Conservation (phyloP, 352 stramenopile species). For the Globisporangium acanthophoron region DNA sequence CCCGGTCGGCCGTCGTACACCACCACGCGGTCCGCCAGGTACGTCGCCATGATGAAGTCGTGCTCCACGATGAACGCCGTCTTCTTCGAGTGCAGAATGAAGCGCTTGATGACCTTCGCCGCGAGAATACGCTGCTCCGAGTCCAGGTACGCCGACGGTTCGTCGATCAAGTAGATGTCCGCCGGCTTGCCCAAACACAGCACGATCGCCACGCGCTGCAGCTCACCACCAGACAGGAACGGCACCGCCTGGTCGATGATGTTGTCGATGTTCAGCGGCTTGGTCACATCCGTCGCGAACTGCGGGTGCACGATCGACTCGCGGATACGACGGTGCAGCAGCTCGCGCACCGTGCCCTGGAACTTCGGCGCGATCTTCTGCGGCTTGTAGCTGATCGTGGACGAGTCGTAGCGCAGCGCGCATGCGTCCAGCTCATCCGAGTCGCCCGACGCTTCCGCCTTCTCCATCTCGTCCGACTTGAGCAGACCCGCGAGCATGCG, state of each 20-base stretch:
- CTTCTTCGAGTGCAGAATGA: conserved; percentile 99
- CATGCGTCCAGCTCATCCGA: conserved; percentile 70
- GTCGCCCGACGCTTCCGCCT: conserved; percentile 65
- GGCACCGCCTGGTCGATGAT: conserved; percentile 99
- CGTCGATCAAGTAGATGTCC: conserved; percentile 99
- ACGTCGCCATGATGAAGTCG: conserved; percentile 99
- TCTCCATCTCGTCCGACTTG: conserved; percentile 96
- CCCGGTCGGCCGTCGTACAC: conserved; percentile 95
- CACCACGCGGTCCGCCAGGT: conserved; percentile 96
- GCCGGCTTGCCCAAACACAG: conserved; percentile 97
- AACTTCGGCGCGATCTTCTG: conserved; percentile 98
- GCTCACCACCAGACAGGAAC: conserved; percentile 97
- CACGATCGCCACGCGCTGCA: conserved; percentile 98
- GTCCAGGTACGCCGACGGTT: conserved; percentile 99
- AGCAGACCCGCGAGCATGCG: conserved; percentile 98
- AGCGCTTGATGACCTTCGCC: conserved; percentile 99
- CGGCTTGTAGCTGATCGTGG: conserved; percentile 96
- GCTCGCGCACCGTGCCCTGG: conserved; percentile 94
- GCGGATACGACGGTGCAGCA: conserved; percentile 97
- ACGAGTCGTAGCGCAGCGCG: conserved; percentile 77
- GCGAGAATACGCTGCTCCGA: conserved; percentile 99
- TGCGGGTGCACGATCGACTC: conserved; percentile 98
- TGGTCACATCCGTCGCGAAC: conserved; percentile 99
- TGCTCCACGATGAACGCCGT: conserved; percentile 99
- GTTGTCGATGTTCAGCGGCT: conserved; percentile 96